Percentiles rank a stretch among this genome's conserved stretches.
These are phyloP conservation scores for Radiomyces spectabilis DNA, from an alignment of 192 early-diverging fungal species.

Conservation along the genomic window DNA sequence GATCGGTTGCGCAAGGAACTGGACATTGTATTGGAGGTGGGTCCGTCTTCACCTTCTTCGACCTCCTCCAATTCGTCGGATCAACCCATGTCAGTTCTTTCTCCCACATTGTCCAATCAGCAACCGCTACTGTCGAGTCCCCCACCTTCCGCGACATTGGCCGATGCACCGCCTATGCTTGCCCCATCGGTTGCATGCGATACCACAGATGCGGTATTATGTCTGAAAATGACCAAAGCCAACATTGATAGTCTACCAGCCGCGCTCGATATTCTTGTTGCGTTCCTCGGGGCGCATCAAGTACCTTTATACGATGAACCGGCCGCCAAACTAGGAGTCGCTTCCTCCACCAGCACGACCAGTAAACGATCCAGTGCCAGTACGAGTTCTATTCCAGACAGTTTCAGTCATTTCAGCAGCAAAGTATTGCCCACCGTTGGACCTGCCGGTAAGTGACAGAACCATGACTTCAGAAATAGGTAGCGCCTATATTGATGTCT, in stretches of 20 bases:
- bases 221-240: conserved; percentile 2
- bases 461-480: neutral
- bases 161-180: neutral
- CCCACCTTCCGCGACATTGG: too few species aligned
- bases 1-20: conserved; percentile 32
- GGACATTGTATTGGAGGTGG: conserved; percentile 35
- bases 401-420: neutral
- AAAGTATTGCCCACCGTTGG: neutral
- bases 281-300: conserved; percentile 1
- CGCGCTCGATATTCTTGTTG: conserved; percentile 11
- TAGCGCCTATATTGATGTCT: neutral
- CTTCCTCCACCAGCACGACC: neutral
- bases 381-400: neutral
- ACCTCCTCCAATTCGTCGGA: neutral
- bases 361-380: neutral
- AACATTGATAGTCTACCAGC: conserved; percentile 7
- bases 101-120: neutral
- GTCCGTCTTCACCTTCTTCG: neutral
- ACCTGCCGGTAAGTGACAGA: conserved; percentile 5
- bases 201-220: too few species aligned
- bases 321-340: neutral
- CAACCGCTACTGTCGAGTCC: too few species aligned
- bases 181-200: neutral
- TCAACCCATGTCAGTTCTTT: neutral
- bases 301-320: conserved; percentile 8